Conservation (phyloP, 2,329 filamentous ascomycete species). For the Monosporascus sp. region DNA sequence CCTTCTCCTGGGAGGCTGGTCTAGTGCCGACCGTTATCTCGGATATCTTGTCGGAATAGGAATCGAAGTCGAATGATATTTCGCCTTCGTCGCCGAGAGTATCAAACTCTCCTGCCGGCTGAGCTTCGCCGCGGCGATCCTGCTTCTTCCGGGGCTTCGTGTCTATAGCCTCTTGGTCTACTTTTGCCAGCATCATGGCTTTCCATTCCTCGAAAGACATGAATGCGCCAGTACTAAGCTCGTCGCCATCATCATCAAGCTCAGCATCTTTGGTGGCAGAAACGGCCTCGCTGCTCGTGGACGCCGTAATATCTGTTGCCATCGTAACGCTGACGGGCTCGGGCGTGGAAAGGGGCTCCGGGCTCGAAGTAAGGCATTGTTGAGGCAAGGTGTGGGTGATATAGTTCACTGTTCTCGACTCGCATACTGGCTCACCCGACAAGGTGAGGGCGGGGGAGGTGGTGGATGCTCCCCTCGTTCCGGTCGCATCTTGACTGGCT, state of each 20-base stretch:
- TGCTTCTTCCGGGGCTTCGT: constrained; percentile 57
- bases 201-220: constrained; percentile 99
- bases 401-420: constrained; percentile 68
- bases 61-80: constrained; percentile 58
- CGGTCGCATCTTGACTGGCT: background rate
- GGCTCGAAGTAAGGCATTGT: constrained; percentile 65
- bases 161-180: constrained; percentile 66
- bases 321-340: constrained; percentile 13
- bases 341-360: constrained; percentile 31
- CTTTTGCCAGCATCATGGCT: constrained; percentile 80
- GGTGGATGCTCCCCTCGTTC: background rate
- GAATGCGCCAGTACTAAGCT: constrained; percentile 62
- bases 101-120: constrained; percentile 62
- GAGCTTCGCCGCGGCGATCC: constrained; percentile 43
- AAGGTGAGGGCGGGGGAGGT: background rate
- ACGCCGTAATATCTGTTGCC: constrained; percentile 16
- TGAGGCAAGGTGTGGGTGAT: constrained; percentile 74
- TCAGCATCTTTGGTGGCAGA: constrained; percentile 36
- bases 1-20: constrained; percentile 18
- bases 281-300: constrained; percentile 7
- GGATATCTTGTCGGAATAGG: constrained; percentile 39
- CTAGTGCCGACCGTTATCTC: constrained; percentile 31
- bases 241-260: constrained; percentile 55
- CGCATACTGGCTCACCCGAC: constrained; percentile 36
- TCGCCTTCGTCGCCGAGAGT: constrained; percentile 83